Conservation (phyloP, 106 monocot species). For the Allium sativum region DNA sequence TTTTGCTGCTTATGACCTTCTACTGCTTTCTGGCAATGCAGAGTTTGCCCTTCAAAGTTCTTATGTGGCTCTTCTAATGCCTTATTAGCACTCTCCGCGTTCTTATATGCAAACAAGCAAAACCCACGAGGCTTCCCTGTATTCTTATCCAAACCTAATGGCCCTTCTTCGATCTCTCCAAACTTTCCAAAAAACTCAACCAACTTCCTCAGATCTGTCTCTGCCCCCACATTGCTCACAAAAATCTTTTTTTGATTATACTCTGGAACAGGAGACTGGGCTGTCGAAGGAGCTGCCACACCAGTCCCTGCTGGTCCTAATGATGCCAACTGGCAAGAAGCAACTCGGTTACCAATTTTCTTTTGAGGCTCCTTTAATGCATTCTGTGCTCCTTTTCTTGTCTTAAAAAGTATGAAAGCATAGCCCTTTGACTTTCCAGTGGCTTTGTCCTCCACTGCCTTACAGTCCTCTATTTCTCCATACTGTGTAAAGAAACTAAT, state of each 20-base stretch:
- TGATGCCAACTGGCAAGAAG: constrained; percentile 84
- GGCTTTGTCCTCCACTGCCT: constrained; percentile 51
- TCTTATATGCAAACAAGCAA: constrained; percentile 66
- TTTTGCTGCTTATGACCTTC: constrained; percentile 54
- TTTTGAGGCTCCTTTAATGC: constrained; percentile 75
- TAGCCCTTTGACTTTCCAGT: constrained; percentile 90
- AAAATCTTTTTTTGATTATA: constrained; percentile 81
- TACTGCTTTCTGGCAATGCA: constrained; percentile 81
- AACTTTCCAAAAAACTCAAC: constrained; percentile 61
- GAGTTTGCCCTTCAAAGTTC: constrained; percentile 61
- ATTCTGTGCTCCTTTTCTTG: constrained; percentile 31
- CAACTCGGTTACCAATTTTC: constrained; percentile 58
- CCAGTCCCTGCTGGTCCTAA: constrained; percentile 18
- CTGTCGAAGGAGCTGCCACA: constrained; percentile 2
- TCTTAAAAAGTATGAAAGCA: constrained; percentile 81
- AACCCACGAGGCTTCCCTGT: constrained; percentile 79
- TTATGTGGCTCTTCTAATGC: constrained; percentile 84
- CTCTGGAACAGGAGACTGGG: constrained; percentile 31
- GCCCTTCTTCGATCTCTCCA: constrained; percentile 92
- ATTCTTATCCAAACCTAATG: constrained; percentile 65
- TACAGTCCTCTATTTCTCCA: constrained; percentile 81
- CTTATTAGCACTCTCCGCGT: constrained; percentile 55
- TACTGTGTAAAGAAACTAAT: constrained; percentile 28
- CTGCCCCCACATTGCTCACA: constrained; percentile 69
- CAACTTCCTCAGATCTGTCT: constrained; percentile 51